Evolutionary conservation across 1,284 basidiomycete species (phyloP), one percentile per base, ranked within the genome.

Genomic region (Boletus sp.): DNA sequence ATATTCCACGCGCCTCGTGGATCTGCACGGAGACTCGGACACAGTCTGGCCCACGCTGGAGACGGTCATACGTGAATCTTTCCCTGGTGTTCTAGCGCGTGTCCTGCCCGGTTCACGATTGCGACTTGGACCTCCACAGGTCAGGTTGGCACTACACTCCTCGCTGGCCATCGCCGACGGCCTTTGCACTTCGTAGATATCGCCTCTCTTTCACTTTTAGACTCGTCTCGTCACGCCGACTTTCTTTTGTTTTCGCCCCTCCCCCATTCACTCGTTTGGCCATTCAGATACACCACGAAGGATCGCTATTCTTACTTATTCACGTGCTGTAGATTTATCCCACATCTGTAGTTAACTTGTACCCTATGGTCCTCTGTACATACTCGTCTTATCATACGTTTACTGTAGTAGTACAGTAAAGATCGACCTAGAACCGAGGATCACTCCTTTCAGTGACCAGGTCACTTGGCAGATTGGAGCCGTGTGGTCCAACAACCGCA

Each of bases 1-100:
- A 8, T 54, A 66, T 44, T 59, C 57, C 6, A 63, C 62, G 22
- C 61, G 60, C 27, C 53, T 63, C 8, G 16, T 66, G 20, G 52
- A 64, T 41, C 37, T 63, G 17, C 46, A 25, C 8, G 62, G 64
- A 8, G 59, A 63, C 43, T 53, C 62, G 32, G 58, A 65, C 10
- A n/a, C 41, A 14, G 3, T 64, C 13, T 57, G 56, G 62, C 61
- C 62, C 5, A 14, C 37, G 4, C 25, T 63, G 7, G 64, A 66
- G 8, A 38, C 36, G 30, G 30, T 55, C 34, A 16, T 65, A 12
- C 51, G 44, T n/a, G 35, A 47, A 5, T 65, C 53, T 5, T 59
- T 55, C 22, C 38, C 53, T 5, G 37, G 41, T 2, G 25, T 58
- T 13, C 53, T 41, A 6, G 54, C 59, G 37, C 60, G 50, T 16